Evolutionary conservation across 352 stramenopile genomes (phyloP), one percentile per base, ranked within the genome.

Genomic region (Pythium utonaiense): DNA sequence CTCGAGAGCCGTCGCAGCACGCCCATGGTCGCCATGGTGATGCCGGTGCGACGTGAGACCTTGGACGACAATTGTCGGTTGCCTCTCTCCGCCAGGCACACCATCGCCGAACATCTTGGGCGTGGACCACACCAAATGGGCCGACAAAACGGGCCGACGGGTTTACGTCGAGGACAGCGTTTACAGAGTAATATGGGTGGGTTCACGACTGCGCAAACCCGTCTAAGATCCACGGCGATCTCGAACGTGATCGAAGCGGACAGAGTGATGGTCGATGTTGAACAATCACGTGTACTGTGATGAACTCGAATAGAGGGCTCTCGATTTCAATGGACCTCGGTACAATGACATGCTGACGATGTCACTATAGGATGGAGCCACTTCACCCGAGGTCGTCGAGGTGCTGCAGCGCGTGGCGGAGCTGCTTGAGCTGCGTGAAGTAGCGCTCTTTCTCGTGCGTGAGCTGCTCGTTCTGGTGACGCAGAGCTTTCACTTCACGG

Each of bases 401-500:
- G 47, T 91, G 79, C n/a, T 82, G 76, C 19, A 93, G 68, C 8
- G 80, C 82, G 49, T 78, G 71, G 50, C 86, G 86, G 31, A 94
- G 79, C 41, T 91, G 82, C 68, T 87, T 83, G 10, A 91, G 71
- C 53, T 94, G 84, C 31, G 53, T 71, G 40, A 89, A 88, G 57
- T 91, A 92, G 24, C 85, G 73, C 19, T 88, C 70, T 53, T 83
- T 86, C 42, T 94, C 84, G 22, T 63, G 53, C 27, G 64, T 51
- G 40, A 94, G 71, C 14, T 86, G 76, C 62, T 87, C 65, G 62
- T 88, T 92, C 48, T 92, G 80, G 6, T 62, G 61, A 2, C 84
- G 82, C 10, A 94, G 69, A 7, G 70, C 76, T 58, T 91, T 91
- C 0, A 94, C 82, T 66, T 94, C 84, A 8, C 81, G 78, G 27